Percentiles rank a stretch among this genome's conserved stretches.
phyloP scores from a whole-genome alignment of 1,139 yeast genomes.

The Saccharomyces hybrid region DNA sequence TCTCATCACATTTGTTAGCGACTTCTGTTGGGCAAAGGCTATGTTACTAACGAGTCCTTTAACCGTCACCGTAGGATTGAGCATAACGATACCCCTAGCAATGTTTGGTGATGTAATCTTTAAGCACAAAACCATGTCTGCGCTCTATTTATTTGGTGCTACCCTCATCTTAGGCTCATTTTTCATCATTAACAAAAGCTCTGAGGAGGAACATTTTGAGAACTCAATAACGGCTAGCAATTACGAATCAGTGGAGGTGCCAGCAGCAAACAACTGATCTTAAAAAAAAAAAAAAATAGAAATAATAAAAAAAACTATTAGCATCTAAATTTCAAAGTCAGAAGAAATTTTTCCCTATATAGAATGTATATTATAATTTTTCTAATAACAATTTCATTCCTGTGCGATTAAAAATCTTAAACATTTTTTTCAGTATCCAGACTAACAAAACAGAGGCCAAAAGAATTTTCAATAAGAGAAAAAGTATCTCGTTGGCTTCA shows the following conservation, averaged over 20 bases:
- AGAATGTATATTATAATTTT: constrained; percentile 5
- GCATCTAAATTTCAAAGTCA: not conserved
- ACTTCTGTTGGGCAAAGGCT: constrained; percentile 90
- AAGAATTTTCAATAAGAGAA: not conserved
- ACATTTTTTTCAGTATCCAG: not conserved
- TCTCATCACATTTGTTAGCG: constrained; percentile 69
- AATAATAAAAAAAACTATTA: not conserved
- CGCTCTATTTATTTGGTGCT: constrained; percentile 73
- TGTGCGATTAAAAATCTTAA: not conserved
- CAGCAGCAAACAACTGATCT: not conserved
- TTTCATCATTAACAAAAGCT: constrained; percentile 72
- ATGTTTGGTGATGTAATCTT: constrained; percentile 82
- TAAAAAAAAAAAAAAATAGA: not conserved
- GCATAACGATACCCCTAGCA: constrained; percentile 87
- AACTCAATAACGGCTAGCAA: constrained; percentile 3
- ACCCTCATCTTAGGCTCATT: constrained; percentile 72
- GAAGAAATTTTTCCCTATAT: not conserved
- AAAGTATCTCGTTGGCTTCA: not conserved
- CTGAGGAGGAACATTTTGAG: constrained; percentile 42
- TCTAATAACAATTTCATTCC: not conserved
- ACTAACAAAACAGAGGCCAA: not conserved
- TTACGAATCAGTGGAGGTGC: not conserved
- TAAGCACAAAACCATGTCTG: constrained; percentile 54
- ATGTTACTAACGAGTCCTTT: constrained; percentile 84
- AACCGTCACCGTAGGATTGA: constrained; percentile 87